Conservation (phyloP, 768 basidiomycete genomes). For the Sarcomyxa edulis region DNA sequence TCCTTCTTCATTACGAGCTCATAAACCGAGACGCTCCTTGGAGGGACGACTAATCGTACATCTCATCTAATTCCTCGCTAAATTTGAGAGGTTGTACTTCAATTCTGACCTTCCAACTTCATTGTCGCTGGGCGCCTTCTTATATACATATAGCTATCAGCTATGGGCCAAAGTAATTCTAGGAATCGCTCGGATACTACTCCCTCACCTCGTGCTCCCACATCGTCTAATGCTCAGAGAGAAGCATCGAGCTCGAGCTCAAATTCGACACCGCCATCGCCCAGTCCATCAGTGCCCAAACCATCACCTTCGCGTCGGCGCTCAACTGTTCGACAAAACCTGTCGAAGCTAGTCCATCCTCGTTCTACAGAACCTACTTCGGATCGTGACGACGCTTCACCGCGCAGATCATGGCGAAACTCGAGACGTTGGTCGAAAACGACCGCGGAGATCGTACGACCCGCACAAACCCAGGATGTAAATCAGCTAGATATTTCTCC, state of each 20-base stretch:
- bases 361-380: background rate
- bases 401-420: conserved; percentile 17
- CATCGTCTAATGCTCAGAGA: background rate
- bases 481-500: conserved; percentile 13
- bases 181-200: background rate
- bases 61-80: no score
- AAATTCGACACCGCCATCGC: background rate
- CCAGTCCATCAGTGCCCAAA: background rate
- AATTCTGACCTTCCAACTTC: no score
- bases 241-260: background rate
- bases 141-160: background rate
- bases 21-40: no score
- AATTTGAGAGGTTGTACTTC: no score
- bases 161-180: conserved; percentile 4
- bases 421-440: conserved; percentile 28
- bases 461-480: conserved; percentile 1
- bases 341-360: conserved; percentile 12
- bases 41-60: no score
- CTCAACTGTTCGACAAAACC: conserved; percentile 19
- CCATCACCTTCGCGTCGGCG: conserved; percentile 10
- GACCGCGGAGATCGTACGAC: conserved; percentile 13
- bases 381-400: conserved; percentile 1
- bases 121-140: background rate
- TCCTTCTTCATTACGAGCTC: no score
- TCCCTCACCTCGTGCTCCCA: background rate